These are phyloP conservation scores for Mucor mucedo DNA, from an alignment of 371 early-diverging fungal species.

Conservation along the genomic window DNA sequence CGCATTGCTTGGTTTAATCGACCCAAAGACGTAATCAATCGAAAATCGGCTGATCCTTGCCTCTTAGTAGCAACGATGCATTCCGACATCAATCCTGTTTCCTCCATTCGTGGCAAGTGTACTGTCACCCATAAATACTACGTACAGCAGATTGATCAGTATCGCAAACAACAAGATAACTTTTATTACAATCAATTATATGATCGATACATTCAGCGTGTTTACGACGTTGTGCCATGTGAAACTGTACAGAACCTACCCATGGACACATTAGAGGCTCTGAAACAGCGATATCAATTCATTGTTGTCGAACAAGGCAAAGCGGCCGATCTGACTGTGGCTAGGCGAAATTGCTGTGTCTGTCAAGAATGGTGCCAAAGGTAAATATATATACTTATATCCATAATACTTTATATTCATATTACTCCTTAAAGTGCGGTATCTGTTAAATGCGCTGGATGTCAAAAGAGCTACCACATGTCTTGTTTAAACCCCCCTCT, in stretches of 20 bases:
- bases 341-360: conserved; percentile 72
- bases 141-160: conserved; percentile 65
- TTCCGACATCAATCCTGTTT: conserved; percentile 83
- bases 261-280: conserved; percentile 66
- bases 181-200: conserved; percentile 88
- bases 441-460: conserved; percentile 72
- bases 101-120: conserved; percentile 84
- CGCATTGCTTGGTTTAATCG: conserved; percentile 87
- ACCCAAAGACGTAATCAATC: conserved; percentile 76
- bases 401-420: too few relatives aligned
- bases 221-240: conserved; percentile 87
- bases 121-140: conserved; percentile 71
- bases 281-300: conserved; percentile 73
- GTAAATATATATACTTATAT: conserved; percentile 30
- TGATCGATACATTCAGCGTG: conserved; percentile 86
- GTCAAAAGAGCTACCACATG: conserved; percentile 79
- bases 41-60: conserved; percentile 73
- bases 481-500: conserved; percentile 79
- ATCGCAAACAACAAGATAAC: conserved; percentile 64
- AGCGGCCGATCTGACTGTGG: conserved; percentile 73
- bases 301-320: conserved; percentile 86
- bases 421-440: conserved; percentile 31
- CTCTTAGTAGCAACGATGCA: conserved; percentile 89
- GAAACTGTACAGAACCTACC: conserved; percentile 82
- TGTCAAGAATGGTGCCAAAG: conserved; percentile 82